Evolutionary conservation across 2,329 filamentous ascomycete species (phyloP), one percentile per base, ranked within the genome.

Genomic region (Akanthomyces muscarius): DNA sequence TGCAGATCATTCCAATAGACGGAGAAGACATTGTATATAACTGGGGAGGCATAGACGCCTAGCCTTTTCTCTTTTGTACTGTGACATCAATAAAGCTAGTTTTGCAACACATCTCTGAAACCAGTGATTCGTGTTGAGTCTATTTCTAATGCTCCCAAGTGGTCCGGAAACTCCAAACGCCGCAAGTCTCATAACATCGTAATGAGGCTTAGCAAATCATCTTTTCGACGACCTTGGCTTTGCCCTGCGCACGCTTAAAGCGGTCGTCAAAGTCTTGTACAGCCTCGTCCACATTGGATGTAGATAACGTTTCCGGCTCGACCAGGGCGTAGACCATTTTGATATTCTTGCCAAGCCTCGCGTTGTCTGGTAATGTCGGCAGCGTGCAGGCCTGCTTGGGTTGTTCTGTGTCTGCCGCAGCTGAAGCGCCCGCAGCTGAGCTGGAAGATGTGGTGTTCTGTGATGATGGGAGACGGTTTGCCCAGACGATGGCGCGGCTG

Each of bases 241-340:
- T 97, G 3, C 89, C 89, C 68, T 87, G 85, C 4, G 92, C 94
- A 66, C 91, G 85, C 76, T 93, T 95, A 45, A 96, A 72, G 14
- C 93, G 83, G 73, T 97, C 91, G 70, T 99, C 95, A 71, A 96
- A 93, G 70, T 97, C 93, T 57, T 89, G 89, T 25, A 99, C 92
- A 0, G 89, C 88, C 53, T 96, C 91, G 72, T 98, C 94, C 5
- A 86, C 89, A 72, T 99, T 99, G 64, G 88, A 83, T 23, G 88
- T 93, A 18, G 88, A 87, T 50, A 97, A 76, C 1, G 87, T 94
- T 5, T 87, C 86, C 0, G 89, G 88, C 73, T 97, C 92, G 3
- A 92, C 87, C 16, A 97, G 80, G 28, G 89, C 88, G 65, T 92
- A 88, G 11, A 98, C 80, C 8, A 86, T 84, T 38, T 84, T 81